Base-by-base conservation (phyloP, 179 eudicot genomes). In the Nepenthes alata region DNA sequence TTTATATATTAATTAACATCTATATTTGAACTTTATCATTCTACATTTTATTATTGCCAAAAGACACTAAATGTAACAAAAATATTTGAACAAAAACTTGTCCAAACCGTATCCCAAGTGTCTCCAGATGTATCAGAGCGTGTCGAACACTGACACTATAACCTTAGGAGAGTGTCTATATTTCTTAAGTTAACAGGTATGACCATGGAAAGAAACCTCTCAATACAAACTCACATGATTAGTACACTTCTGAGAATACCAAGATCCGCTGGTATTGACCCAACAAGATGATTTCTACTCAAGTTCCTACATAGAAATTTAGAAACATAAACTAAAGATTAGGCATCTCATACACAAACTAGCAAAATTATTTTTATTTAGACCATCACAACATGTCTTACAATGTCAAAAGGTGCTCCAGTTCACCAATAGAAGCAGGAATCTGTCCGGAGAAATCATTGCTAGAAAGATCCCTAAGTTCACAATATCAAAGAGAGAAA, bases 161-260 rank as follows among this genome's bases (percentile, higher is more conserved):
- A 25, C 25, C 25, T 25, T 25, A 25, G 25, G 25, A 25, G 25
- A 25, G 1, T 25, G 25, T 25, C 25, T 25, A 25, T 25, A 25
- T 25, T 25, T 25, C 25, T 25, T 11, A 47, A 11, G 11, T 1
- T 11, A 47, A 54, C 7, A 0, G 9, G 3, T 13, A 54, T 12
- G 4, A 8, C 3, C 34, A 54, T 13, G 57, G 57, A 53, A 3
- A 50, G 11, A 37, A 50, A 9, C 2, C 63, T 16, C 15, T n/a
- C 14, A 36, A 3, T 6, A 45, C 25, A 57, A 41, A 72, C 88
- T 65, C 69, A 83, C 88, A 83, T 72, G 11, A 61, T 72, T 50
- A 75, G 80, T n/a, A 81, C 62, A 53, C 86, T 81, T 67, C 74
- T 84, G 10, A 84, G 78, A 67, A 72, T 79, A 39, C 86, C 82